Base-by-base conservation (phyloP, 2,329 filamentous ascomycete species). In the Neobulgaria alba region DNA sequence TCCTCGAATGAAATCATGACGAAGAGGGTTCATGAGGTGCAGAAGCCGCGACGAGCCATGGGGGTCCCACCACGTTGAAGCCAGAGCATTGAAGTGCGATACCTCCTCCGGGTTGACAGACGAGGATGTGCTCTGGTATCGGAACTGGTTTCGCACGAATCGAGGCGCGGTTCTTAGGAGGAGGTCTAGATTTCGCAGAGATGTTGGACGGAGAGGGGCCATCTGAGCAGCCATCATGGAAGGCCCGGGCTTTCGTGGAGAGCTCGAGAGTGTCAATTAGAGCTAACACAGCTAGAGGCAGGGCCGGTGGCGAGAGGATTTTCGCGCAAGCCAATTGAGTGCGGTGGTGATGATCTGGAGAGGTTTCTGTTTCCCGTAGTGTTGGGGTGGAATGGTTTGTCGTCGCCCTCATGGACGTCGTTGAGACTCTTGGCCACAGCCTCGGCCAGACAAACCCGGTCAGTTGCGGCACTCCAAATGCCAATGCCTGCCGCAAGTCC, bases 21-120 rank as follows among this genome's bases (percentile, higher is more conserved):
- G 88, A 33, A 95, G 77, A 2, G 92, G 92, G 66, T 98, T 96
- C 90, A 98, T 96, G 52, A 95, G 81, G 64, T 98, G 92, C 2
- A 98, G 78, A 43, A 95, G 79, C 29, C 90, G 79, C 3, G 88
- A 95, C 7, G 23, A 26, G 23, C 23, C 23, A 26, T 26, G 23
- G 7, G 23, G 12, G 64, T 96, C 89, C 92, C 92, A 98, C 92
- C 92, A 98, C 56, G 82, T 82, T 51, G 85, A 85, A 50, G 92
- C 92, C 57, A 98, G 85, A 48, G 79, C 79, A 58, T 88, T 88
- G 75, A 98, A 98, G 69, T 98, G 92, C 14, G 84, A 85, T 50
- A 98, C 78, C 68, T 98, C 90, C 51, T 82, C 77, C 39, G 85
- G 75, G 56, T 93, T 93, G 64, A 98, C 85, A 41, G 85, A 88